Conservation (phyloP, 2,329 filamentous ascomycete species). For the Anthostomella pinea region DNA sequence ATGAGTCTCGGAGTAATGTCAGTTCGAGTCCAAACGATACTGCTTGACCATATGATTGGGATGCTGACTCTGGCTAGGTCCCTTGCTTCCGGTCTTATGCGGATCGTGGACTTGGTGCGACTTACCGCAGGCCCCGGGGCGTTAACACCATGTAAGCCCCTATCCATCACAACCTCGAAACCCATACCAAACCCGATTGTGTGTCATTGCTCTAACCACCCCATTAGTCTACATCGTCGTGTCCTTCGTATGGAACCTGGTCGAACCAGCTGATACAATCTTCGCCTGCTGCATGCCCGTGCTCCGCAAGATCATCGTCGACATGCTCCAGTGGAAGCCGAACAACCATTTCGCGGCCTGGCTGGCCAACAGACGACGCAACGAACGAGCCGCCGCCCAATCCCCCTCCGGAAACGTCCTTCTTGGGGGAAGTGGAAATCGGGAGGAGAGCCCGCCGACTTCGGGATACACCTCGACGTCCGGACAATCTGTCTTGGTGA, state of each 20-base stretch:
- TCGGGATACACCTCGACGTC: too few relatives aligned
- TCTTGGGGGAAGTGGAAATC: too few relatives aligned
- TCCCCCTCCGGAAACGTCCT: too few relatives aligned
- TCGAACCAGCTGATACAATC: constrained; percentile 14
- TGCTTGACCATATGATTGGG: not conserved
- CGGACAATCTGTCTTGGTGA: too few relatives aligned
- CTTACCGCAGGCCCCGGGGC: constrained; percentile 2
- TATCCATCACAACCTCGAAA: not conserved
- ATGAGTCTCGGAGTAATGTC: constrained; percentile 21
- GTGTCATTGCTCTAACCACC: constrained; percentile 8
- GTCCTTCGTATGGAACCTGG: constrained; percentile 18
- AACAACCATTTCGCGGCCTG: too few relatives aligned
- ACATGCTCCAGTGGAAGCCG: constrained; percentile 12
- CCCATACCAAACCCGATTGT: not conserved
- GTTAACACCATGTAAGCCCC: constrained; percentile 11
- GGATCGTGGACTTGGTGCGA: constrained; percentile 5
- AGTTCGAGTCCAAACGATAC: constrained; percentile 4
- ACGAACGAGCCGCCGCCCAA: too few relatives aligned
- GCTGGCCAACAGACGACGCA: too few relatives aligned
- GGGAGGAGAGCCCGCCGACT: too few relatives aligned
- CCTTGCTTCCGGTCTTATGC: constrained; percentile 8
- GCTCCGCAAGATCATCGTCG: constrained; percentile 14
- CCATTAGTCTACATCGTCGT: constrained; percentile 14
- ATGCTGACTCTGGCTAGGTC: constrained; percentile 11
- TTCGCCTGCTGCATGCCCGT: constrained; percentile 18